Evolutionary conservation across 768 basidiomycete species (phyloP).

Genomic region (Boletus subparvulus): DNA sequence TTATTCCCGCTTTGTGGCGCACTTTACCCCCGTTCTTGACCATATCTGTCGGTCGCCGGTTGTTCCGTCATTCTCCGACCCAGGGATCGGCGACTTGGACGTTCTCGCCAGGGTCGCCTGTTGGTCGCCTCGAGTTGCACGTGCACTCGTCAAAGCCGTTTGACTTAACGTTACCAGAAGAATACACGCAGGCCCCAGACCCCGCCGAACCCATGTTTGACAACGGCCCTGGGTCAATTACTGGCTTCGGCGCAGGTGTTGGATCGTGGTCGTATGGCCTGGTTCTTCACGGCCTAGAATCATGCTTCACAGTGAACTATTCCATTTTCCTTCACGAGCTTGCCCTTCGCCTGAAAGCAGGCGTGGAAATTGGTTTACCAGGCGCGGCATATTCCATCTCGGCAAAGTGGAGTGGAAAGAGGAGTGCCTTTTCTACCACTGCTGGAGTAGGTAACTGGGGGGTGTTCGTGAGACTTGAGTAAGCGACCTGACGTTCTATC

Average conservation of each 20-base stretch:
- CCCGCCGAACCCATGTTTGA: slow-evolving; percentile 21
- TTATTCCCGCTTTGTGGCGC: slow-evolving; percentile 35
- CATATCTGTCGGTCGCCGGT: slow-evolving; percentile 47
- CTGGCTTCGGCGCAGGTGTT: slow-evolving; percentile 48
- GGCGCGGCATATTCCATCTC: slow-evolving; percentile 45
- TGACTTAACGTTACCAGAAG: slow-evolving; percentile 31
- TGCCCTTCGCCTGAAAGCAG: slow-evolving; percentile 49
- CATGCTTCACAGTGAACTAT: slow-evolving; percentile 51
- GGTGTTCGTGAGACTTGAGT: slow-evolving; percentile 59
- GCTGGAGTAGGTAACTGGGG: slow-evolving; percentile 47
- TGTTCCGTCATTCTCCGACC: slow-evolving; percentile 49
- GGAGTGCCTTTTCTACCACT: slow-evolving; percentile 42
- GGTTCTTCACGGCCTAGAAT: slow-evolving; percentile 45
- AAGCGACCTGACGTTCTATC: slow-evolving; percentile 14
- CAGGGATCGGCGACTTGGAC: slow-evolving; percentile 43
- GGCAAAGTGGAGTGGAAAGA: slow-evolving; percentile 50
- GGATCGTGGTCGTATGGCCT: slow-evolving; percentile 51
- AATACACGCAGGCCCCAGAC: slow-evolving; percentile 23
- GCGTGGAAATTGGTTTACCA: slow-evolving; percentile 47
- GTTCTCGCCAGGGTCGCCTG: slow-evolving; percentile 22
- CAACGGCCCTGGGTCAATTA: slow-evolving; percentile 45
- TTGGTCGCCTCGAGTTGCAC: slow-evolving; percentile 38
- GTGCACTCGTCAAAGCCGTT: slow-evolving; percentile 45
- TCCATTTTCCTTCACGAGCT: slow-evolving; percentile 56
- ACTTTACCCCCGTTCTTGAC: slow-evolving; percentile 41